Base-by-base conservation (phyloP, 1,139 yeast genomes). In the Casaregolazyma suthepensis region DNA sequence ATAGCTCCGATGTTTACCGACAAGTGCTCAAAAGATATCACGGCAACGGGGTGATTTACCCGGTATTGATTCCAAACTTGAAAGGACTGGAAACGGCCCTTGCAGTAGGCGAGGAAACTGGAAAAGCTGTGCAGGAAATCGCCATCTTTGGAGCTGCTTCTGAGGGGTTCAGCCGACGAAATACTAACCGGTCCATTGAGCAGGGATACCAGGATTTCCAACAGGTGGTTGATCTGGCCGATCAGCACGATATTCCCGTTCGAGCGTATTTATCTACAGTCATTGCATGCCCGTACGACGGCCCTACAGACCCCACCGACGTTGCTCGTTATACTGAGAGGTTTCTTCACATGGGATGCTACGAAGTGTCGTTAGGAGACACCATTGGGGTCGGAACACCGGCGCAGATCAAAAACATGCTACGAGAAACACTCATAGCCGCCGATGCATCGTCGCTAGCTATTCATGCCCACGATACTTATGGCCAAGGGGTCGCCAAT, bases 361-460 rank as follows among this genome's bases (percentile, higher is more conserved):
- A 68, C 54, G 71, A 69, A 53, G 68, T 69, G 13, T 68, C 72
- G 15, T 62, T 69, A 3, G 73, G 72, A 2, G 73, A 69, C 46
- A 69, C 73, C 10, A 69, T 67, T 50, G 73, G 73, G 17, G 70
- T 66, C 1, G 73, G 71, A 17, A 69, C 72, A 10, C 70, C 71
- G 5, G 60, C 62, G 1, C 57, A 65, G 10, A 59, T 66, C 17
- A 65, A 61, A 42, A 47, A 48, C 22, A 60, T 69, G 66, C 56
- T 69, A 22, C 47, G 55, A 1, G 63, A 62, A 35, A 68, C 67
- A 1, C 51, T 65, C 38, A 53, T 56, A 46, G 58, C 56, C 5
- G 63, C 63, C 9, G 67, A 70, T 1, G 62, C 63, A 0, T 59
- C 60, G 2, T 57, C 57, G 49, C 57, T 69, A 2, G 73, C 73